Base-by-base conservation (phyloP, 208 protist genomes). In the Acanthamoeba royreba region DNA sequence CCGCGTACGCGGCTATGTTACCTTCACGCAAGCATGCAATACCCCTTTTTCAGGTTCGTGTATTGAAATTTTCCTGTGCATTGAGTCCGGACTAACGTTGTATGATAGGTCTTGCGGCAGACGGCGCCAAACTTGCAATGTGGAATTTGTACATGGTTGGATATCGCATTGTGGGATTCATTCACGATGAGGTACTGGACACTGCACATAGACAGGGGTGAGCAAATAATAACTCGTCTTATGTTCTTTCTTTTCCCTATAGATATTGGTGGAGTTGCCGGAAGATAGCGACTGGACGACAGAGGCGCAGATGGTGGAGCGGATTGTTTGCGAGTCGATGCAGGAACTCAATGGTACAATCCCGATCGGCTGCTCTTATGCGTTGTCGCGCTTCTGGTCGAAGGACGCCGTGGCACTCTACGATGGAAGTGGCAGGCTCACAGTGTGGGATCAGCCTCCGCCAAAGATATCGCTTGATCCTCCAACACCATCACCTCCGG, bases 41-140 rank as follows among this genome's bases (percentile, higher is more conserved):
- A 90, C 83, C 19, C 83, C 83, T 13, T 90, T 79, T n/a, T 86
- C 77, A 11, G 61, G 61, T 72, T 72, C 61, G 11, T 72, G 33
- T 9, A n/a, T 40, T 35, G 15, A n/a, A 22, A n/a, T 5, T n/a
- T n/a, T n/a, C n/a, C n/a, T n/a, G n/a, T n/a, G n/a, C n/a, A n/a
- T n/a, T n/a, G n/a, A n/a, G n/a, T n/a, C n/a, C n/a, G n/a, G n/a
- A n/a, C n/a, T n/a, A n/a, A n/a, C n/a, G n/a, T n/a, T n/a, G n/a
- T n/a, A n/a, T n/a, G n/a, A n/a, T 35, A 83, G 77, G 77, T 19
- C 77, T 86, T 15, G 77, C 77, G 0, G 83, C 83, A 7, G 83
- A 90, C 38, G 83, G 83, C 38, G 83, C 83, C 31, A 90, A 90
- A n/a, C 83, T 90, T 33, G 83, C 83, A 11, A 58, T 90, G 83